These are phyloP conservation scores for Iberis pinnata DNA, from an alignment of 345 rosid species.

Conservation along the genomic window DNA sequence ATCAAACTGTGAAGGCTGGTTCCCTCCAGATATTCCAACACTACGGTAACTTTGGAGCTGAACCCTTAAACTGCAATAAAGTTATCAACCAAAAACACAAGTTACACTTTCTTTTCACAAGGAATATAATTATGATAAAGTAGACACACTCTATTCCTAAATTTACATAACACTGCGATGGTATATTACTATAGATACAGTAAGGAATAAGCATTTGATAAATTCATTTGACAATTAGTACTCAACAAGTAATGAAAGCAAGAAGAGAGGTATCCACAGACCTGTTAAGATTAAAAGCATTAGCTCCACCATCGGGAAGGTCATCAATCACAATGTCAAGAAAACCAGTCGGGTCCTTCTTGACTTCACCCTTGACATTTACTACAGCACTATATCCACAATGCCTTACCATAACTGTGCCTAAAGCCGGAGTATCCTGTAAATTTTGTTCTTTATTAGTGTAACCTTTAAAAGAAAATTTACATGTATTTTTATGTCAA, in stretches of 20 bases:
- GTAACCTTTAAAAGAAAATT: constrained; percentile 6
- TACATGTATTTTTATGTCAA: constrained; percentile 3
- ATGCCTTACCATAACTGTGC: constrained; percentile 65
- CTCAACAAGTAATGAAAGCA: not conserved
- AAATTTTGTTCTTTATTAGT: not conserved
- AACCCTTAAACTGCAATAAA: constrained; percentile 68
- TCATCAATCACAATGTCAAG: constrained; percentile 67
- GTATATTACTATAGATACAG: constrained; percentile 2
- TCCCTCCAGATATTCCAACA: constrained; percentile 35
- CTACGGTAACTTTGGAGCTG: constrained; percentile 51
- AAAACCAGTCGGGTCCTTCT: constrained; percentile 38
- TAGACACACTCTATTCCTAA: not conserved
- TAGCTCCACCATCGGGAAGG: constrained; percentile 91
- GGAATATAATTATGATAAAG: not conserved
- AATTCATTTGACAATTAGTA: not conserved
- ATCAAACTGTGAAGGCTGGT: constrained; percentile 52
- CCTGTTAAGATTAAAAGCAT: constrained; percentile 85
- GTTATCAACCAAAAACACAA: constrained; percentile 13
- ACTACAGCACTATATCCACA: constrained; percentile 78
- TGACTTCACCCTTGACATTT: constrained; percentile 48
- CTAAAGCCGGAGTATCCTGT: constrained; percentile 77
- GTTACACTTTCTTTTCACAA: constrained; percentile 13
- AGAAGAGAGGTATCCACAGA: constrained; percentile 16
- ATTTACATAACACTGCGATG: not conserved
- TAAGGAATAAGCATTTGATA: not conserved